Evolutionary conservation across 202 grass and related monocot genomes (phyloP).

Genomic region (Dendrocalamus latiflorus): DNA sequence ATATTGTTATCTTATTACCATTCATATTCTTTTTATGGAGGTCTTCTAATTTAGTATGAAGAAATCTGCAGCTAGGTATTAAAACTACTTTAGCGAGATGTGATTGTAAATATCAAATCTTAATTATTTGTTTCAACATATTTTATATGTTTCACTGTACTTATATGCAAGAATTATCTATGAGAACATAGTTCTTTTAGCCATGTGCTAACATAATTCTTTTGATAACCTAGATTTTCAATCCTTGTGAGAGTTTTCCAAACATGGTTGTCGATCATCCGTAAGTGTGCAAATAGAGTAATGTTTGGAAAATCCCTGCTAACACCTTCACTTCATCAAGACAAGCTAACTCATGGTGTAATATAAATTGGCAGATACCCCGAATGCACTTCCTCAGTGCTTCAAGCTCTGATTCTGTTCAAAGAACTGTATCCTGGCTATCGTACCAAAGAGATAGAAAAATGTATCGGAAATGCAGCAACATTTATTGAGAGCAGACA

Average conservation of each 20-base stretch:
- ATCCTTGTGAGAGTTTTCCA: constrained; percentile 1
- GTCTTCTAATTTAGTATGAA: too few relatives aligned
- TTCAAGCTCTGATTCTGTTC: constrained; percentile 15
- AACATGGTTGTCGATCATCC: background rate
- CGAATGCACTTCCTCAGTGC: constrained; percentile 30
- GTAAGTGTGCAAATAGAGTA: background rate
- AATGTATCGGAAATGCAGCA: background rate
- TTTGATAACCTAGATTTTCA: background rate
- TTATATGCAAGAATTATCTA: too few relatives aligned
- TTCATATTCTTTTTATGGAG: too few relatives aligned
- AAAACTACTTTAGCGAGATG: too few relatives aligned
- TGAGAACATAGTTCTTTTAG: too few relatives aligned
- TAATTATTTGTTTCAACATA: constrained; percentile 40
- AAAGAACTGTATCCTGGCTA: constrained; percentile 8
- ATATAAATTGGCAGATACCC: background rate
- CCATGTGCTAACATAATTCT: background rate
- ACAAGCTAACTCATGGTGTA: background rate
- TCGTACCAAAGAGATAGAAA: background rate
- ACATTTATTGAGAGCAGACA: constrained; percentile 23
- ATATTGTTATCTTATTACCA: too few relatives aligned
- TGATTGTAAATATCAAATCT: too few relatives aligned
- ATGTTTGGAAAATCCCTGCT: background rate
- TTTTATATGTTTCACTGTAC: background rate
- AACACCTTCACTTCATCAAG: background rate
- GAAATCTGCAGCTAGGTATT: too few relatives aligned